phyloP scores from a whole-genome alignment of 1,284 basidiomycete species.

The Moesziomyces antarcticus region DNA sequence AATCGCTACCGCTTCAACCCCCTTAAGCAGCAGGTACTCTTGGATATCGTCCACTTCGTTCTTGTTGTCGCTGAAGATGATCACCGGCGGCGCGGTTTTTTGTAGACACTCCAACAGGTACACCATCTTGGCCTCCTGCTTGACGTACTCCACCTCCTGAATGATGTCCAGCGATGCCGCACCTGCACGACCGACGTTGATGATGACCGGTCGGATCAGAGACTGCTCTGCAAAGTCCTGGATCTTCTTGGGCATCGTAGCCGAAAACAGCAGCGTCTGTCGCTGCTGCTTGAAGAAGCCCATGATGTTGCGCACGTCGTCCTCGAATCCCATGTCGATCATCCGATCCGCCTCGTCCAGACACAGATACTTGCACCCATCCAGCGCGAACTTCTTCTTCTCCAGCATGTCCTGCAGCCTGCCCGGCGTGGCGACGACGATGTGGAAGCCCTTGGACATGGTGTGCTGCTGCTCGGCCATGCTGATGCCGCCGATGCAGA shows the following conservation, averaged over 20 bases:
- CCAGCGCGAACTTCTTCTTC: conserved; percentile 89
- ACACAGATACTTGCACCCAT: conserved; percentile 83
- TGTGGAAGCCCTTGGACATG: conserved; percentile 88
- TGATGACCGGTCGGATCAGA: conserved; percentile 88
- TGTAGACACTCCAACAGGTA: conserved; percentile 96
- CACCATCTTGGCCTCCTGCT: conserved; percentile 99
- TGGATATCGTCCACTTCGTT: conserved; percentile 99
- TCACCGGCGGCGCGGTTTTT: conserved; percentile 97
- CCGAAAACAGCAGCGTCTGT: conserved; percentile 96
- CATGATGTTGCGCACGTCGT: conserved; percentile 98
- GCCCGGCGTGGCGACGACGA: conserved; percentile 83
- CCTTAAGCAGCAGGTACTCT: conserved; percentile 94
- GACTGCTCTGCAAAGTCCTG: conserved; percentile 98
- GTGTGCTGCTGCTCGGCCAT: conserved; percentile 96
- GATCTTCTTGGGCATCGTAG: conserved; percentile 98
- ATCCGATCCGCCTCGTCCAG: conserved; percentile 99
- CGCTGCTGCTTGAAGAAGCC: conserved; percentile 96
- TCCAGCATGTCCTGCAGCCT: conserved; percentile 75
- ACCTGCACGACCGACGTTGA: conserved; percentile 97
- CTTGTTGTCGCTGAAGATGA: conserved; percentile 98
- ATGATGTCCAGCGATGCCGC: conserved; percentile 96
- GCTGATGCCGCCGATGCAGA: conserved; percentile 97
- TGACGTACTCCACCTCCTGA: conserved; percentile 98
- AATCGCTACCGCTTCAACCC: conserved; percentile 97
- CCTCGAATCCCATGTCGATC: conserved; percentile 99